These are phyloP conservation scores for Alternaria sp. DNA, from an alignment of 2,329 filamentous ascomycete genomes.

Conservation along the genomic window DNA sequence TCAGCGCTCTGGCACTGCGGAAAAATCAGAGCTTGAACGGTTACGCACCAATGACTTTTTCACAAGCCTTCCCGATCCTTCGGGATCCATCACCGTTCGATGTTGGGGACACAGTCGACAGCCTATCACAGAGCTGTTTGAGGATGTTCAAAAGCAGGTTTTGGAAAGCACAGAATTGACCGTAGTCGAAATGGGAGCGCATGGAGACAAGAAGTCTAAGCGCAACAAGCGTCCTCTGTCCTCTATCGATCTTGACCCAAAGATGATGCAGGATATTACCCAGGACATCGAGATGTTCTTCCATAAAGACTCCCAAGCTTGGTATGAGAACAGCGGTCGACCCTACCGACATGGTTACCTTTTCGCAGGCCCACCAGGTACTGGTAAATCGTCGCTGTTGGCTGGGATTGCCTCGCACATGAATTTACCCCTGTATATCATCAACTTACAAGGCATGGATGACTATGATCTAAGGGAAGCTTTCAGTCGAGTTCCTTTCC, in stretches of 20 bases:
- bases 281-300: constrained; percentile 7
- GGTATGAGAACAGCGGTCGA: constrained; percentile 11
- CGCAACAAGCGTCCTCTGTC: constrained; percentile 8
- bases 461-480: constrained; percentile 12
- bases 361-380: constrained; percentile 45
- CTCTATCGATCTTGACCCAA: constrained; percentile 11
- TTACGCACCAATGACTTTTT: background rate
- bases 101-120: constrained; percentile 11
- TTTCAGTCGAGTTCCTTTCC: constrained; percentile 14
- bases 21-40: background rate
- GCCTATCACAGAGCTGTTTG: constrained; percentile 1
- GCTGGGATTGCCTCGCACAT: constrained; percentile 48
- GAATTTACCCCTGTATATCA: constrained; percentile 37
- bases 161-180: background rate
- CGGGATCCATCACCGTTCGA: background rate
- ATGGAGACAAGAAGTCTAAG: background rate
- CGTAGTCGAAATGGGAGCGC: background rate
- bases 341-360: constrained; percentile 40
- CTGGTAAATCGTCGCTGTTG: constrained; percentile 50
- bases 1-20: background rate
- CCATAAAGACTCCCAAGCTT: background rate
- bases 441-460: constrained; percentile 14
- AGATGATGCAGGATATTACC: constrained; percentile 2
- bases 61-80: background rate
- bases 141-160: background rate